These are phyloP conservation scores for Magnaporthiopsis incrustans DNA, from an alignment of 2,329 filamentous ascomycete species.

Conservation along the genomic window DNA sequence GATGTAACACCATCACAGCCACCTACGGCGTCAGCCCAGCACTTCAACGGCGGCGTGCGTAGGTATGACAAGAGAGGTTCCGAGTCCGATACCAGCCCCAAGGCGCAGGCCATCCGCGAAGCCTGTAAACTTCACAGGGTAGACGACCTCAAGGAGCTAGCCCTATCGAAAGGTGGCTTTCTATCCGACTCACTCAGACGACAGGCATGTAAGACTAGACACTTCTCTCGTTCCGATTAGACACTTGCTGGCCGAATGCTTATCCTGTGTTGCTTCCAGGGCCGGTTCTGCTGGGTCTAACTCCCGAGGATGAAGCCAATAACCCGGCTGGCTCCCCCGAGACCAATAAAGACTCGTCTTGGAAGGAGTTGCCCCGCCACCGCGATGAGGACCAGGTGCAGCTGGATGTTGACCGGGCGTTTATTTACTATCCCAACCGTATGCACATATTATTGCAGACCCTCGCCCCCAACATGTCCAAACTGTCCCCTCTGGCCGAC, in stretches of 20 bases:
- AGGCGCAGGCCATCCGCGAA: constrained; percentile 41
- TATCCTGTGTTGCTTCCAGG: constrained; percentile 32
- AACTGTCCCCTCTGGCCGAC: not conserved
- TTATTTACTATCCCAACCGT: constrained; percentile 91
- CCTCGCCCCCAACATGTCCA: not conserved
- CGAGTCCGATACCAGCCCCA: constrained; percentile 13
- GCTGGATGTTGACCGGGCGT: constrained; percentile 91
- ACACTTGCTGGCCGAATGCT: constrained; percentile 2
- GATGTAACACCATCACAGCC: not conserved
- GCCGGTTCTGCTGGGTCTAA: constrained; percentile 49
- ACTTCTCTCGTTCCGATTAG: not conserved
- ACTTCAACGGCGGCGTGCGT: not conserved
- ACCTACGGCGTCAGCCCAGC: not conserved
- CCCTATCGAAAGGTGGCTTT: constrained; percentile 58
- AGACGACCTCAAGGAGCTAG: constrained; percentile 45
- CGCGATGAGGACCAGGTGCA: constrained; percentile 84
- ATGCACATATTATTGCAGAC: constrained; percentile 21
- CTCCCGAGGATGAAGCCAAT: constrained; percentile 16
- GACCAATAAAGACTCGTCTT: constrained; percentile 25
- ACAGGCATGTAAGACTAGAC: constrained; percentile 61
- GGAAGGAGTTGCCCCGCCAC: constrained; percentile 65
- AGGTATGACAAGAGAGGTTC: not conserved
- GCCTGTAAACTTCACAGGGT: constrained; percentile 55
- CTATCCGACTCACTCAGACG: constrained; percentile 60
- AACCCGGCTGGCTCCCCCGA: constrained; percentile 12